phyloP scores from a whole-genome alignment of 352 stramenopile genomes.

The Aphanomyces cochlioides region DNA sequence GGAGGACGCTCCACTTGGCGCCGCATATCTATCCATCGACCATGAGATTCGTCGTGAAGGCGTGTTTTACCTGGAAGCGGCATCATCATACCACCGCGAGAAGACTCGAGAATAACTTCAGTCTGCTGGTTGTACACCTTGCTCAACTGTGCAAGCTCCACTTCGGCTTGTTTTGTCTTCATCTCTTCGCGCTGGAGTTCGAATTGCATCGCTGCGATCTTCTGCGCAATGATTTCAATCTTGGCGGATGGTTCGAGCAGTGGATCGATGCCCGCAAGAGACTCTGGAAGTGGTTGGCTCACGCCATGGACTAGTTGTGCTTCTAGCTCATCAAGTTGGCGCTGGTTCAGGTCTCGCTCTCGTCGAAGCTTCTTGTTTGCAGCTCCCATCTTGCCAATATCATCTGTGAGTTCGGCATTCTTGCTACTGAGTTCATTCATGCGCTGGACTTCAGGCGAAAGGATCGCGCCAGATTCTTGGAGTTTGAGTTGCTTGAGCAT shows the following conservation, averaged over 20 bases:
- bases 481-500: constrained; percentile 84
- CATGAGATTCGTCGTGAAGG: constrained; percentile 38
- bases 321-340: constrained; percentile 63
- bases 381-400: constrained; percentile 78
- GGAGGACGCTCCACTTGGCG: constrained; percentile 4
- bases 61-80: constrained; percentile 28
- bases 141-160: constrained; percentile 35
- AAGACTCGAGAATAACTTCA: constrained; percentile 12
- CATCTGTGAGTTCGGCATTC: constrained; percentile 73
- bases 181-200: constrained; percentile 83
- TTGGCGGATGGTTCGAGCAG: constrained; percentile 50
- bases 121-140: constrained; percentile 17
- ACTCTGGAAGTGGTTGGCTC: background rate
- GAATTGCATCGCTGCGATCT: constrained; percentile 67
- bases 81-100: constrained; percentile 2
- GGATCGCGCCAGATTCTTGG: constrained; percentile 62
- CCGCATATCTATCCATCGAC: constrained; percentile 25
- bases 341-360: constrained; percentile 65
- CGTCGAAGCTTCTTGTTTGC: constrained; percentile 82
- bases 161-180: constrained; percentile 73
- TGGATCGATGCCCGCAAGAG: constrained; percentile 43
- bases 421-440: constrained; percentile 69
- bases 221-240: constrained; percentile 57
- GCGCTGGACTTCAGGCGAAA: constrained; percentile 73
- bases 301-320: constrained; percentile 48